These are phyloP conservation scores for Talaromyces sp. DNA, from an alignment of 2,329 filamentous ascomycete species.

Conservation along the genomic window DNA sequence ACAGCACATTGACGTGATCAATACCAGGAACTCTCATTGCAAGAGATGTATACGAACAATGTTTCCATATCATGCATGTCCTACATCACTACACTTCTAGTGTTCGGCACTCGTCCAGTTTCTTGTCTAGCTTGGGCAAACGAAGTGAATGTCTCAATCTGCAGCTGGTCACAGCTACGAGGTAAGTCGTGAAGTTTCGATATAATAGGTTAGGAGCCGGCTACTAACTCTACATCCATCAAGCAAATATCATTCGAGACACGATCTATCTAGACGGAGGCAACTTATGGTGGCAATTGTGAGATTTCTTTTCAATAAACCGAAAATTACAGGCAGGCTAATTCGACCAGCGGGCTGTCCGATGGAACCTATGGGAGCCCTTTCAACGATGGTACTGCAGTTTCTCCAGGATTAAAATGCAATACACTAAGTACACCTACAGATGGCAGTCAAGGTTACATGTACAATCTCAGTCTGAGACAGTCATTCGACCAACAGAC, in stretches of 20 bases:
- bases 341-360: slow-evolving; percentile 39
- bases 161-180: slow-evolving; percentile 53
- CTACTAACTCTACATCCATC: neutral
- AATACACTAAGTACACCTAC: neutral
- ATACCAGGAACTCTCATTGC: neutral
- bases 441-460: slow-evolving; percentile 55
- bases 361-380: slow-evolving; percentile 42
- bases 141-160: slow-evolving; percentile 61
- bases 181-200: slow-evolving; percentile 27
- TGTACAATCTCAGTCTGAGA: slow-evolving; percentile 61
- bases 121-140: slow-evolving; percentile 25
- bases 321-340: neutral
- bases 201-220: neutral
- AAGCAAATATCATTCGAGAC: slow-evolving; percentile 60
- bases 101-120: neutral
- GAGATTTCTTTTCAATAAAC: slow-evolving; percentile 1
- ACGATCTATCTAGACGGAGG: slow-evolving; percentile 67
- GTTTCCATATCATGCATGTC: neutral
- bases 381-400: slow-evolving; percentile 42
- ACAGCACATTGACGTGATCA: neutral
- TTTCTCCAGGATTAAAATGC: neutral
- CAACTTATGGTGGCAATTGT: slow-evolving; percentile 53
- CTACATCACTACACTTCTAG: neutral
- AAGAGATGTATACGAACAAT: slow-evolving; percentile 5
- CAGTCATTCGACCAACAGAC: slow-evolving; percentile 52